Evolutionary conservation across 306 rosid species (phyloP).

Genomic region (Trifolium fragiferum): DNA sequence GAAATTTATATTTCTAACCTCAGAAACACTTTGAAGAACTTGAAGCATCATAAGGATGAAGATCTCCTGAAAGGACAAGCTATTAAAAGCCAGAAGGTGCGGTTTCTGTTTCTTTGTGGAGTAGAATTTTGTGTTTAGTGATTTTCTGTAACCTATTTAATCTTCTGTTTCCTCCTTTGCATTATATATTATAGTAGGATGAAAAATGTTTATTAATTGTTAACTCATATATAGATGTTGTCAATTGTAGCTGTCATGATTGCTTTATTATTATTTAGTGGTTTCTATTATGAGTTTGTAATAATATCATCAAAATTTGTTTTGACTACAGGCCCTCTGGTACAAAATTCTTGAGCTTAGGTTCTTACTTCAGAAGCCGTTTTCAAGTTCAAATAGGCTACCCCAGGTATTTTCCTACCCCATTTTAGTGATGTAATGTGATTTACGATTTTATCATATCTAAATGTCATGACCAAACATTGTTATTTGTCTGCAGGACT

Average conservation of each 20-base stretch:
- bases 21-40: constrained; percentile 72
- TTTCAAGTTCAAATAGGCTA: constrained; percentile 82
- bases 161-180: constrained; percentile 11
- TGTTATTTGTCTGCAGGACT: constrained; percentile 63
- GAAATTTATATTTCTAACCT: constrained; percentile 26
- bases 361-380: constrained; percentile 81
- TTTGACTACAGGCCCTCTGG: constrained; percentile 73
- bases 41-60: constrained; percentile 82
- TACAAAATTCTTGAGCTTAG: constrained; percentile 88
- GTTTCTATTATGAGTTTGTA: constrained; percentile 24
- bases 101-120: constrained; percentile 25
- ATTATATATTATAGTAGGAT: constrained; percentile 4
- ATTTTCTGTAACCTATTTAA: constrained; percentile 2
- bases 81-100: constrained; percentile 85
- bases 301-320: constrained; percentile 9
- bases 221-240: constrained; percentile 8
- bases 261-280: constrained; percentile 4
- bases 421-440: not conserved
- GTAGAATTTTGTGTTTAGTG: not conserved
- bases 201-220: constrained; percentile 16
- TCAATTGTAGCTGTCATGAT: not conserved
- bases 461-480: constrained; percentile 31
- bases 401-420: constrained; percentile 68
- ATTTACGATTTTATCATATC: constrained; percentile 29
- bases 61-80: constrained; percentile 91